Conservation (phyloP, 2,329 filamentous ascomycete genomes). For the Lasiodiplodia sp. region DNA sequence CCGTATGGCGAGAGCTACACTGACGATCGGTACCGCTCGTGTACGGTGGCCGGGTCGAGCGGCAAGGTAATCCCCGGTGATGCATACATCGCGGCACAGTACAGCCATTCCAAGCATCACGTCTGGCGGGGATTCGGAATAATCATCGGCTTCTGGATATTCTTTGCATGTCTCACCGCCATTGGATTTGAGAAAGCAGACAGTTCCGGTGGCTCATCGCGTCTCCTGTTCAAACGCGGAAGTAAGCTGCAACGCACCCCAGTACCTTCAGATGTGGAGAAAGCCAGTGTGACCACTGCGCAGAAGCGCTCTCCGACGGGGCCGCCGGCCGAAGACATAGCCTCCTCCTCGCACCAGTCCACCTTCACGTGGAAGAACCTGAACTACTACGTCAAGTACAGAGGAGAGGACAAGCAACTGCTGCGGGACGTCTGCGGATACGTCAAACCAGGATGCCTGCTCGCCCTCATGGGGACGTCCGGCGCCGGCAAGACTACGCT, state of each 20-base stretch:
- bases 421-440: conserved; percentile 62
- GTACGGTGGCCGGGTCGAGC: conserved; percentile 48
- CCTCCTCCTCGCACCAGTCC: background rate
- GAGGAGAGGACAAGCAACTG: conserved; percentile 58
- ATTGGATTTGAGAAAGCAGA: background rate
- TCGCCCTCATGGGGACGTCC: conserved; percentile 50
- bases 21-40: background rate
- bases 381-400: conserved; percentile 59
- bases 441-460: conserved; percentile 64
- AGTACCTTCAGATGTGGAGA: conserved; percentile 43
- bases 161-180: conserved; percentile 54
- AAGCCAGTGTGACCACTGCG: conserved; percentile 32
- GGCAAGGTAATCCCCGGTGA: conserved; percentile 50
- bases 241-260: background rate
- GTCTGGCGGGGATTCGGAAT: conserved; percentile 73
- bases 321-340: background rate
- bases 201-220: background rate
- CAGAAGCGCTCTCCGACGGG: background rate
- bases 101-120: conserved; percentile 44
- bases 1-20: background rate
- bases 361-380: conserved; percentile 54
- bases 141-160: conserved; percentile 68
- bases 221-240: background rate
- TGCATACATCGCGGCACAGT: conserved; percentile 41
- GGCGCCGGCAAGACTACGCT: conserved; percentile 50